Conservation (phyloP, 768 basidiomycete genomes). For the Termitomyces sp. region DNA sequence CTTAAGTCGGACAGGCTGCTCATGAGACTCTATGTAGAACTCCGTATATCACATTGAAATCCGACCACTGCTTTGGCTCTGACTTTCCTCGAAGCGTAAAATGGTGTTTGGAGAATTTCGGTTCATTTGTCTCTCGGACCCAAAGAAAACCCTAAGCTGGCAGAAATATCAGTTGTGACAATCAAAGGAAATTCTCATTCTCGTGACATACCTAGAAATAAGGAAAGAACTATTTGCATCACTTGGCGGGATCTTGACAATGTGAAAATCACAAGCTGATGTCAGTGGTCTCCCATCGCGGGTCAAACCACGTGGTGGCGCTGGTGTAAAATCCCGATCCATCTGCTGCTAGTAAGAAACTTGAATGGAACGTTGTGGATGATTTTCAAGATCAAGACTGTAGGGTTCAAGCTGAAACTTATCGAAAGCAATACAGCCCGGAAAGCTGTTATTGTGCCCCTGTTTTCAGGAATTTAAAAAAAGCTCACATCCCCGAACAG, state of each 20-base stretch:
- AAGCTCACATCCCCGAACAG: no score
- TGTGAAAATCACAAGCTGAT: neutral
- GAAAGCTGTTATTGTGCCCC: neutral
- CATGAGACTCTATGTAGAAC: neutral
- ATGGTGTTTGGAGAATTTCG: neutral
- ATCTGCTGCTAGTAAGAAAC: neutral
- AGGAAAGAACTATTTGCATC: neutral
- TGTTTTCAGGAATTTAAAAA: no score
- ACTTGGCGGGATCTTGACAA: neutral
- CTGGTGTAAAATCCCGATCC: neutral
- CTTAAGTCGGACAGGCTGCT: neutral
- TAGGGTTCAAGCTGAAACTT: neutral
- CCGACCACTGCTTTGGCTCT: neutral
- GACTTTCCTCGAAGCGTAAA: neutral
- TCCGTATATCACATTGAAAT: neutral
- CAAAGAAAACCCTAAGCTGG: neutral
- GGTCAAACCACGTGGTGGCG: neutral
- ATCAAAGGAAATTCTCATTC: neutral
- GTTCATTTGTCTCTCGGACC: neutral
- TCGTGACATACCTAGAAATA: neutral
- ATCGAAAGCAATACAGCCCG: neutral
- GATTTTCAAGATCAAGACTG: neutral
- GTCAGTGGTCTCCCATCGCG: no score
- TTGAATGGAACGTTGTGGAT: neutral
- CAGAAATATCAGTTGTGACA: neutral